phyloP scores from a whole-genome alignment of 2,329 filamentous ascomycete genomes.

The Akanthomyces lecanii region DNA sequence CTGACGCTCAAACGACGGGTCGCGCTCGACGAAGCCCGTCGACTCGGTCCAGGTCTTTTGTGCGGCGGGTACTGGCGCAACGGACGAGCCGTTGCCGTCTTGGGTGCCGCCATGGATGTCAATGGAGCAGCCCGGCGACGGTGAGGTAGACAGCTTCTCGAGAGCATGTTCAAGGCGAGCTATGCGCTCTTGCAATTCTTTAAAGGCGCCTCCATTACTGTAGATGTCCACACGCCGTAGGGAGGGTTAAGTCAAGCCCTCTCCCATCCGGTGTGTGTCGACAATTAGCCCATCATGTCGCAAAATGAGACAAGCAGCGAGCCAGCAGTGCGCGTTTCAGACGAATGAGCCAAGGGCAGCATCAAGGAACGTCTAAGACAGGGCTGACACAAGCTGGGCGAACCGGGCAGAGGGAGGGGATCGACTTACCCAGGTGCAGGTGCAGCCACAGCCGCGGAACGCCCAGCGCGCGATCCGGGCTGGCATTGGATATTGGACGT shows the following conservation, averaged over 20 bases:
- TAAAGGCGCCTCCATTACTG: slow-evolving; percentile 5
- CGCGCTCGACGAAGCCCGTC: slow-evolving; percentile 17
- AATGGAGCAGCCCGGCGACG: slow-evolving; percentile 1
- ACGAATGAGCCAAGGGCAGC: neutral
- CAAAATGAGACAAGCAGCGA: neutral
- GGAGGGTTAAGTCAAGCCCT: neutral
- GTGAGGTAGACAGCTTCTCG: slow-evolving; percentile 14
- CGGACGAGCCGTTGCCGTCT: neutral
- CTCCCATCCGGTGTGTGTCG: neutral
- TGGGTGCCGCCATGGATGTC: neutral
- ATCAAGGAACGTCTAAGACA: neutral
- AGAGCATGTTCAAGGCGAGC: slow-evolving; percentile 18
- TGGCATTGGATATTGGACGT: slow-evolving; percentile 22
- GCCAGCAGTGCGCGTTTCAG: neutral
- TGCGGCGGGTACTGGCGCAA: slow-evolving; percentile 8
- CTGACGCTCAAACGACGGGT: slow-evolving; percentile 19
- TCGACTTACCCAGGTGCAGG: slow-evolving; percentile 2
- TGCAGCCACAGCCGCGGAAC: slow-evolving; percentile 10
- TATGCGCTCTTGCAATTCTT: slow-evolving; percentile 18
- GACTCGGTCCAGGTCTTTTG: slow-evolving; percentile 14
- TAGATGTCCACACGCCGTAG: neutral
- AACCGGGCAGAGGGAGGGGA: neutral
- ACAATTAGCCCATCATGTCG: neutral
- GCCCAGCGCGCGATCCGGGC: slow-evolving; percentile 16
- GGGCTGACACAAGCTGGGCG: neutral